Evolutionary conservation across 2,329 filamentous ascomycete species (phyloP).

Genomic region (Xenosphaeropsis pyriputrescens): DNA sequence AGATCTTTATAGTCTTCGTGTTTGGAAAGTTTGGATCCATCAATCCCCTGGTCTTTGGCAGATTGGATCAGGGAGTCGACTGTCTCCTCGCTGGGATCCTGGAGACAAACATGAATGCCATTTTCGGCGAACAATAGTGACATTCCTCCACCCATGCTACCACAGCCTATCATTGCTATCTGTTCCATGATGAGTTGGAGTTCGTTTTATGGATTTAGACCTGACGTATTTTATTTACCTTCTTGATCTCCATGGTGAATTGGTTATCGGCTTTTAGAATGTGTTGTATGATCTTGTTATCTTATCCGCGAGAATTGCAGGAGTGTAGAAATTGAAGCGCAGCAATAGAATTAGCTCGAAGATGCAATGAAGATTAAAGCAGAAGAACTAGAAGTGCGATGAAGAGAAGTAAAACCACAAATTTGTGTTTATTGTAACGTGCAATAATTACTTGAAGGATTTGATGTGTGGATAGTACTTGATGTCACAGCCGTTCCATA

Average conservation of each 20-base stretch:
- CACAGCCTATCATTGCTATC: conserved; percentile 41
- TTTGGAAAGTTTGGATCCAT: conserved; percentile 14
- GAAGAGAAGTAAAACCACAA: no score
- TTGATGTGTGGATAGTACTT: no score
- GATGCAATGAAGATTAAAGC: no score
- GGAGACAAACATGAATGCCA: conserved; percentile 35
- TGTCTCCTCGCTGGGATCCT: conserved; percentile 33
- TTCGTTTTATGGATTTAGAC: background rate
- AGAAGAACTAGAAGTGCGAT: no score
- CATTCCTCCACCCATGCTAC: conserved; percentile 46
- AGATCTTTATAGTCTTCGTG: conserved; percentile 31
- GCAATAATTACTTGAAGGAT: no score
- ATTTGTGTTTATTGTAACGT: no score
- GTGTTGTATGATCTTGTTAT: no score
- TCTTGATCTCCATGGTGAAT: conserved; percentile 1
- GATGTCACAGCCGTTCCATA: no score
- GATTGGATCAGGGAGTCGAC: conserved; percentile 20
- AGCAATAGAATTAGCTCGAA: no score
- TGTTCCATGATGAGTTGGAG: conserved; percentile 8
- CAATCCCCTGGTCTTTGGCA: conserved; percentile 5
- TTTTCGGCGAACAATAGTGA: conserved; percentile 41
- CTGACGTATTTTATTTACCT: background rate
- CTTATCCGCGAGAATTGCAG: no score
- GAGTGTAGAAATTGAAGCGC: no score
- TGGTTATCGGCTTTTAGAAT: no score